Evolutionary conservation across 2,329 filamentous ascomycete species (phyloP).

Genomic region (Fusarium pseudonygamai): DNA sequence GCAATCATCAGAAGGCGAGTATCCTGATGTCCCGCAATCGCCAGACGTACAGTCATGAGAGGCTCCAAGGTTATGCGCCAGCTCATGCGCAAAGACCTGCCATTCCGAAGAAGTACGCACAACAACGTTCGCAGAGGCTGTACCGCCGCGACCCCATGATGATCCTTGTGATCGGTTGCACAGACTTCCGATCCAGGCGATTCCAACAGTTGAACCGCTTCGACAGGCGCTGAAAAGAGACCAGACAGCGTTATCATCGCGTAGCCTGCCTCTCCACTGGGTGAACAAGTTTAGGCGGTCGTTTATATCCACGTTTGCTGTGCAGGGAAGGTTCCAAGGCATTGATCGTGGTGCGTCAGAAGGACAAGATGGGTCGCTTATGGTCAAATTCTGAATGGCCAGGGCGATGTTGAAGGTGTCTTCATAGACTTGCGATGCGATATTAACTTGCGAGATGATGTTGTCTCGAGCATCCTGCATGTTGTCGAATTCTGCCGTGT

Average conservation of each 20-base stretch:
- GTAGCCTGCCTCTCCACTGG: constrained; percentile 75
- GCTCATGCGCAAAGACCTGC: constrained; percentile 91
- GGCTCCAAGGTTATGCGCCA: constrained; percentile 66
- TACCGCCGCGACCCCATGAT: constrained; percentile 72
- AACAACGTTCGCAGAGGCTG: constrained; percentile 80
- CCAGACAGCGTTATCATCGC: constrained; percentile 84
- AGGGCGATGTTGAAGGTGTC: constrained; percentile 88
- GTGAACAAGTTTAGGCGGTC: constrained; percentile 84
- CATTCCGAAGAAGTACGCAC: constrained; percentile 80
- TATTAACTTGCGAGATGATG: constrained; percentile 82
- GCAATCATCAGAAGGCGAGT: constrained; percentile 51
- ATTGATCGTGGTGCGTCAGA: constrained; percentile 60
- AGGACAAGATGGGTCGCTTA: constrained; percentile 76
- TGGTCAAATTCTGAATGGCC: constrained; percentile 80
- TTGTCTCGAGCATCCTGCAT: constrained; percentile 70
- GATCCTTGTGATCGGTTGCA: constrained; percentile 64
- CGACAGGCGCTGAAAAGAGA: constrained; percentile 79
- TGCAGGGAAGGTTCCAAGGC: constrained; percentile 82
- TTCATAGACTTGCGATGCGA: constrained; percentile 86
- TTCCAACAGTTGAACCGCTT: constrained; percentile 80
- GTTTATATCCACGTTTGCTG: constrained; percentile 67
- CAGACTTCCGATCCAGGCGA: constrained; percentile 87
- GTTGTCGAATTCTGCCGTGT: constrained; percentile 73
- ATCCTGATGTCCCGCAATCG: not conserved
- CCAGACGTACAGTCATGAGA: constrained; percentile 29